Evolutionary conservation across 345 rosid genomes (phyloP).

Genomic region (Eutrema japonicum): DNA sequence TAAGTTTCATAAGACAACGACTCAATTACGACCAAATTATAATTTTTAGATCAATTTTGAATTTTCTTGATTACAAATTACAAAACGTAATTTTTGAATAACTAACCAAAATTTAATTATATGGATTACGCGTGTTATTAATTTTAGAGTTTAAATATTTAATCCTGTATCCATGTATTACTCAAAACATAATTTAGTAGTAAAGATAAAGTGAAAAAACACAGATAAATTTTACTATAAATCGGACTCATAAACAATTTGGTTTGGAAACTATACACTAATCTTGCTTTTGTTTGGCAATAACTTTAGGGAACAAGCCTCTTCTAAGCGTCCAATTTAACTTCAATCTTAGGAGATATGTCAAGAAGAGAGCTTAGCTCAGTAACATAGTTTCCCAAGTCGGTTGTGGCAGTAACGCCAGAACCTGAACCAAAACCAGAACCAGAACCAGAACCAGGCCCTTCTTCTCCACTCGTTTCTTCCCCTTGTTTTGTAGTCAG

Average conservation of each 20-base stretch:
- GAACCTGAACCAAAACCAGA: neutral
- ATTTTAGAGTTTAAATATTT: too few species aligned
- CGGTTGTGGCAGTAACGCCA: conserved; percentile 5
- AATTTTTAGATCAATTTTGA: too few species aligned
- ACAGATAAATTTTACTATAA: neutral
- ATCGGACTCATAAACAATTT: neutral
- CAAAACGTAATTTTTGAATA: too few species aligned
- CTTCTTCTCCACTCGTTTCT: conserved; percentile 40
- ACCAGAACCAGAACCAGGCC: conserved; percentile 34
- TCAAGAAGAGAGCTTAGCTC: conserved; percentile 63
- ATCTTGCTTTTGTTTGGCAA: too few species aligned
- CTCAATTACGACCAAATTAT: too few species aligned
- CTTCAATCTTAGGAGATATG: conserved; percentile 52
- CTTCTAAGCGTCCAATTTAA: conserved; percentile 31
- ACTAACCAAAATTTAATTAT: too few species aligned
- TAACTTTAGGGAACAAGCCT: neutral
- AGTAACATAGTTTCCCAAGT: conserved; percentile 45
- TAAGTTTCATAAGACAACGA: too few species aligned
- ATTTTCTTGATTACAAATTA: too few species aligned
- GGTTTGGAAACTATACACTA: neutral
- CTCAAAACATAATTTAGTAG: too few species aligned
- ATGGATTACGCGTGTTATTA: too few species aligned
- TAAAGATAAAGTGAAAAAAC: too few species aligned
- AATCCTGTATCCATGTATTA: too few species aligned
- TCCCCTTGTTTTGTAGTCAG: conserved; percentile 35